These are phyloP conservation scores for Lachnellula suecica DNA, from an alignment of 2,329 filamentous ascomycete species.

Conservation along the genomic window DNA sequence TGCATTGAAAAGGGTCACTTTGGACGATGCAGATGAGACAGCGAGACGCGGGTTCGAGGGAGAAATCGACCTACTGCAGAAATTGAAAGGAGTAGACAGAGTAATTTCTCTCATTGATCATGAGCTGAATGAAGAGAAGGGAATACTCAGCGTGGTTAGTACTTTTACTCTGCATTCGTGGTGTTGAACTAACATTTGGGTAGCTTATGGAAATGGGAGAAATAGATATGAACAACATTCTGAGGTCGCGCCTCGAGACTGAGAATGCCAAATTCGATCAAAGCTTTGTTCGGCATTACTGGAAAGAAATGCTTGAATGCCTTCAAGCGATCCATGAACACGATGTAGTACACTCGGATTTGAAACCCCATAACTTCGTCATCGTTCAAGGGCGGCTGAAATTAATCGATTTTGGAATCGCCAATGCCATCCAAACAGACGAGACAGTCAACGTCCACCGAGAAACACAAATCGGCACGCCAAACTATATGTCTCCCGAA, in stretches of 20 bases:
- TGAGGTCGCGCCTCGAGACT: conserved; percentile 69
- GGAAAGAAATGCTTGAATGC: conserved; percentile 99
- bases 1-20: conserved; percentile 86
- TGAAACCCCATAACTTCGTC: conserved; percentile 97
- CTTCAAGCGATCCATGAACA: conserved; percentile 83
- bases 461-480: conserved; percentile 91
- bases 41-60: conserved; percentile 88
- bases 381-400: conserved; percentile 88
- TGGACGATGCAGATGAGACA: conserved; percentile 83
- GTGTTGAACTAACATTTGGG: conserved; percentile 22
- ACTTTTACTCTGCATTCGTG: neutral
- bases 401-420: conserved; percentile 97
- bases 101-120: conserved; percentile 90
- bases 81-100: conserved; percentile 79
- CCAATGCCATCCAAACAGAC: conserved; percentile 93
- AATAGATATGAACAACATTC: conserved; percentile 83
- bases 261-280: conserved; percentile 79
- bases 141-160: conserved; percentile 79
- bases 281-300: conserved; percentile 94
- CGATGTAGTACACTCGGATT: conserved; percentile 93
- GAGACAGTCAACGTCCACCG: conserved; percentile 97
- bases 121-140: conserved; percentile 90
- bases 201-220: conserved; percentile 98
- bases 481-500: conserved; percentile 98
- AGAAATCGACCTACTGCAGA: conserved; percentile 87